phyloP scores from a whole-genome alignment of 208 protist genomes.

The Leishmania aethiopica region DNA sequence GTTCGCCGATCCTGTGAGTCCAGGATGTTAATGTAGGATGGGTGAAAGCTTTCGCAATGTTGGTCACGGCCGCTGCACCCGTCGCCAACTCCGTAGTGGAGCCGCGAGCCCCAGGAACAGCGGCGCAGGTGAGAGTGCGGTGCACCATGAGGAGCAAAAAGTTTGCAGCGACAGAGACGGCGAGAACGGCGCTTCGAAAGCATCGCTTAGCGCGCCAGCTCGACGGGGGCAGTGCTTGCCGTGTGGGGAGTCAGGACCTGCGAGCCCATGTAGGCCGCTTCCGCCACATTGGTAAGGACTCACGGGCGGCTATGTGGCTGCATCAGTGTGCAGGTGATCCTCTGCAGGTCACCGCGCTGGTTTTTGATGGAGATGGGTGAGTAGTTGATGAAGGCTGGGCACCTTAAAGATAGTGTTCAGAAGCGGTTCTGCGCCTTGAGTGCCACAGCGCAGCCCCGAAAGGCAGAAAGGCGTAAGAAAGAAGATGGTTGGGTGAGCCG shows the following conservation, averaged over 20 bases:
- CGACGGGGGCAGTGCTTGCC: no score
- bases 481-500: background rate
- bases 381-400: background rate
- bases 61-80: background rate
- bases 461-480: conserved; percentile 10
- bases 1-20: conserved; percentile 1
- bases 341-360: background rate
- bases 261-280: background rate
- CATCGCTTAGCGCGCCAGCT: background rate
- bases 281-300: background rate
- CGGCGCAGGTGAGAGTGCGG: no score
- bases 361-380: background rate
- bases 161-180: background rate
- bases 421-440: background rate
- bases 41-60: no score
- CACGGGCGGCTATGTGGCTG: background rate
- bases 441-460: background rate
- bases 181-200: background rate
- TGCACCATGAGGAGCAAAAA: background rate
- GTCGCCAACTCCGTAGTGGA: background rate
- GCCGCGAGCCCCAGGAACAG: background rate
- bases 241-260: background rate
- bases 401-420: background rate
- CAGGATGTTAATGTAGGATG: background rate
- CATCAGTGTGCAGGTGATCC: background rate